These are phyloP conservation scores for Colletotrichum sp. DNA, from an alignment of 2,329 filamentous ascomycete species.

Conservation along the genomic window DNA sequence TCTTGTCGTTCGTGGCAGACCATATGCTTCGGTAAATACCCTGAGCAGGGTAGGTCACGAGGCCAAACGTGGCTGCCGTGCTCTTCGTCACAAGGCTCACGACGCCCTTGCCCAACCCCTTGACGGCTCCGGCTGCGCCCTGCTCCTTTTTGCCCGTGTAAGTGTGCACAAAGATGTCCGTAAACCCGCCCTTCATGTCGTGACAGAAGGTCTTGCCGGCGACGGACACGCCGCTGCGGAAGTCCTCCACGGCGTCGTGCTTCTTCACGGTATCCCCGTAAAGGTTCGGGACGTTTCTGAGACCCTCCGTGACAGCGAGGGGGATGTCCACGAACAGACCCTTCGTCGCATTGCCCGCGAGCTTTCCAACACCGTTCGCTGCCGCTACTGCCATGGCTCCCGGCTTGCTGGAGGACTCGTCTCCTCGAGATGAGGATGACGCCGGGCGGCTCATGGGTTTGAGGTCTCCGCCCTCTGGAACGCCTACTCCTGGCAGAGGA, in stretches of 20 bases:
- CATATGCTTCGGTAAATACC: constrained; percentile 17
- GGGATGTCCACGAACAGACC: constrained; percentile 54
- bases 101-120: constrained; percentile 19
- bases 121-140: constrained; percentile 15
- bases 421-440: neutral
- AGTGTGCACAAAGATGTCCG: constrained; percentile 19
- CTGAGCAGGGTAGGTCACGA: constrained; percentile 21
- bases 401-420: neutral
- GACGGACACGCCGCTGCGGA: constrained; percentile 20
- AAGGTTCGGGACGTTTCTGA: constrained; percentile 21
- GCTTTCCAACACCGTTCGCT: constrained; percentile 58
- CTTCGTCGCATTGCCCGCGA: constrained; percentile 62
- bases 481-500: constrained; percentile 6
- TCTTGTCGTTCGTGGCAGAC: neutral
- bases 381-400: constrained; percentile 23
- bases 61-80: constrained; percentile 14
- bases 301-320: constrained; percentile 21
- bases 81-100: constrained; percentile 20
- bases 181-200: constrained; percentile 16
- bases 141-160: constrained; percentile 19
- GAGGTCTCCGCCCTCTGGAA: neutral
- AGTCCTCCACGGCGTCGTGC: constrained; percentile 12
- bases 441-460: neutral
- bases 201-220: constrained; percentile 18
- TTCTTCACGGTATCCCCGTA: constrained; percentile 20